A percentile compares a stretch with the other conserved stretches of the same genome.
Evolutionary conservation across 2,329 filamentous ascomycete species (phyloP).

Genomic region (Whalleya microplaca): DNA sequence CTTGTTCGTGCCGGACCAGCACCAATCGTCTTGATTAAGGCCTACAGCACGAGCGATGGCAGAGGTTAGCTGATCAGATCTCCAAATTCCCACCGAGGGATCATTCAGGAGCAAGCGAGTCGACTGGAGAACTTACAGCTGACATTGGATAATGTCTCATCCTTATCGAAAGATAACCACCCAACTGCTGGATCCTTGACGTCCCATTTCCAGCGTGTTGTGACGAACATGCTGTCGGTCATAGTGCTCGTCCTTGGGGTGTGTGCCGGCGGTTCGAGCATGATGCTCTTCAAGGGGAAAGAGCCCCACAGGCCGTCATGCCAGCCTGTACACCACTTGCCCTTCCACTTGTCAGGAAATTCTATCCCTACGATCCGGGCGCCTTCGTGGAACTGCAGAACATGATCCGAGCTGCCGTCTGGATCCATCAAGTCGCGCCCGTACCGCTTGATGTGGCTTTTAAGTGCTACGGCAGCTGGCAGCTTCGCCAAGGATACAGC

Average conservation of each 20-base stretch:
- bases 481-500: conserved; percentile 26
- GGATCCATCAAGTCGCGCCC: conserved; percentile 41
- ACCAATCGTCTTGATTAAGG: conserved; percentile 55
- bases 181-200: conserved; percentile 36
- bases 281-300: conserved; percentile 35
- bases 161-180: conserved; percentile 46
- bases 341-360: conserved; percentile 40
- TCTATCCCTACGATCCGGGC: conserved; percentile 39
- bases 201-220: conserved; percentile 39
- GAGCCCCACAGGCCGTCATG: conserved; percentile 36
- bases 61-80: too few relatives aligned
- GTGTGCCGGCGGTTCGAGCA: conserved; percentile 33
- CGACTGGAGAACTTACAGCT: conserved; percentile 46
- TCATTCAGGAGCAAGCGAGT: background rate
- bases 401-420: conserved; percentile 36
- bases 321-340: conserved; percentile 41
- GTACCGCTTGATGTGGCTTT: conserved; percentile 41
- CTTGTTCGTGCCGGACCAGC: conserved; percentile 57
- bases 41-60: conserved; percentile 34
- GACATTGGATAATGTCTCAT: conserved; percentile 53
- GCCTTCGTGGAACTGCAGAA: conserved; percentile 44
- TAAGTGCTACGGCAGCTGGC: conserved; percentile 40
- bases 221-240: conserved; percentile 27
- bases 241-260: conserved; percentile 21
- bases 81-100: too few relatives aligned